Evolutionary conservation across 768 basidiomycete genomes (phyloP).

Genomic region (Pleurotus eryngii): DNA sequence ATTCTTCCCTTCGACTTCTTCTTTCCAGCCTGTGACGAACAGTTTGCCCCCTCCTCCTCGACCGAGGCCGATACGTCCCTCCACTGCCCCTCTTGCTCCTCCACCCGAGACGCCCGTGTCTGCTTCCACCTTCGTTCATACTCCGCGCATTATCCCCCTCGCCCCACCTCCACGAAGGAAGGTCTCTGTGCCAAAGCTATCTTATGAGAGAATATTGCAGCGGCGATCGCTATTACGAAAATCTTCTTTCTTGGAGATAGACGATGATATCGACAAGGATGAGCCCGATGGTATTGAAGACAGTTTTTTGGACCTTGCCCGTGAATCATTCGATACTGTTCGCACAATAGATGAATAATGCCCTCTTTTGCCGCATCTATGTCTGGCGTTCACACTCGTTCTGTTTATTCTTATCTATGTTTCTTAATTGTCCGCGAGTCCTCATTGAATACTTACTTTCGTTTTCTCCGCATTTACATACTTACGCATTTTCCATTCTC

Average conservation of each 20-base stretch:
- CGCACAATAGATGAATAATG: conserved; percentile 25
- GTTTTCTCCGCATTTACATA: neutral
- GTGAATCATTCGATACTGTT: conserved; percentile 49
- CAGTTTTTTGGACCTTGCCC: conserved; percentile 51
- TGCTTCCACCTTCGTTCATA: neutral
- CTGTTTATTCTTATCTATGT: conserved; percentile 12
- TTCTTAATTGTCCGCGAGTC: conserved; percentile 9
- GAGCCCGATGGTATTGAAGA: conserved; percentile 16
- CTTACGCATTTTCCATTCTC: neutral
- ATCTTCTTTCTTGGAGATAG: conserved; percentile 73
- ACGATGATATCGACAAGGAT: conserved; percentile 41
- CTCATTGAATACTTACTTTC: conserved; percentile 5
- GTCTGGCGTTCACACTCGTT: neutral
- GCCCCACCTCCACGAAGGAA: conserved; percentile 21
- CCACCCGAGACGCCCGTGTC: conserved; percentile 26
- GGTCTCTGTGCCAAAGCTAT: conserved; percentile 27
- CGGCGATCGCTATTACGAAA: conserved; percentile 59
- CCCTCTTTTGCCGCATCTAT: neutral
- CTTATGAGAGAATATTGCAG: conserved; percentile 37
- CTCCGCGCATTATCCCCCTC: conserved; percentile 11
- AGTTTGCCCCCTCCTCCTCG: conserved; percentile 60
- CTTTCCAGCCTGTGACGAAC: conserved; percentile 23
- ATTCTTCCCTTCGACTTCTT: conserved; percentile 19
- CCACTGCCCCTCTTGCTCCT: conserved; percentile 24
- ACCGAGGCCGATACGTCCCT: conserved; percentile 25